Conservation (phyloP, 1,139 yeast species). For the Yamadazyma conglobata region DNA sequence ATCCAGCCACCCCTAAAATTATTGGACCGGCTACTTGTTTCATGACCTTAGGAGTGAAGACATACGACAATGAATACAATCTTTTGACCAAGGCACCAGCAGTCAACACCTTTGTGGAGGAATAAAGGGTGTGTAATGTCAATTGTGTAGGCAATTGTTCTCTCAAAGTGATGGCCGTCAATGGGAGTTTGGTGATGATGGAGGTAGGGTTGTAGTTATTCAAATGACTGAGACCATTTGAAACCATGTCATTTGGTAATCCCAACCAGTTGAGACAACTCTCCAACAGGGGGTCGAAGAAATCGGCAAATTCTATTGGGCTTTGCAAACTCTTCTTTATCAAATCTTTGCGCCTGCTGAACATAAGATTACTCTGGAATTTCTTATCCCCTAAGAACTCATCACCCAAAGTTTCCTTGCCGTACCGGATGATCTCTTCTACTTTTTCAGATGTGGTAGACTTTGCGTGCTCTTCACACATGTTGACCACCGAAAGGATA, state of each 20-base stretch:
- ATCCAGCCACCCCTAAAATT: conserved; percentile 49
- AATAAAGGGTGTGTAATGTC: conserved; percentile 41
- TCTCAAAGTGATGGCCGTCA: conserved; percentile 29
- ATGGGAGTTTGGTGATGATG: conserved; percentile 31
- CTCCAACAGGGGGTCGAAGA: conserved; percentile 71
- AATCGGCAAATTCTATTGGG: conserved; percentile 61
- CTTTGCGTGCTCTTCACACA: conserved; percentile 70
- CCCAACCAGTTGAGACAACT: conserved; percentile 49
- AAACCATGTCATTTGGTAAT: conserved; percentile 32
- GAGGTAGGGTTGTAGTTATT: conserved; percentile 33
- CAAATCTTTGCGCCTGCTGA: conserved; percentile 66
- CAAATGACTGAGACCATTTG: conserved; percentile 28
- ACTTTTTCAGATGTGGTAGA: conserved; percentile 56
- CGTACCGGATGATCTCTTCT: conserved; percentile 59
- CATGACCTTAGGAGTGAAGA: conserved; percentile 26
- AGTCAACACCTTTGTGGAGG: conserved; percentile 43
- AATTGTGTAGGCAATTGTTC: conserved; percentile 37
- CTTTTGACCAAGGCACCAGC: conserved; percentile 39
- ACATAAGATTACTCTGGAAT: conserved; percentile 82
- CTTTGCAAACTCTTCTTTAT: conserved; percentile 57
- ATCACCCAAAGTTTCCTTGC: conserved; percentile 54
- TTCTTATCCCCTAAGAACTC: conserved; percentile 61
- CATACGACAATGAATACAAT: conserved; percentile 25
- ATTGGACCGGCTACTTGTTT: conserved; percentile 45
- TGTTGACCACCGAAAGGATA: conserved; percentile 58